Base-by-base conservation (phyloP, 2,329 filamentous ascomycete species). In the Clarireedia sp. region DNA sequence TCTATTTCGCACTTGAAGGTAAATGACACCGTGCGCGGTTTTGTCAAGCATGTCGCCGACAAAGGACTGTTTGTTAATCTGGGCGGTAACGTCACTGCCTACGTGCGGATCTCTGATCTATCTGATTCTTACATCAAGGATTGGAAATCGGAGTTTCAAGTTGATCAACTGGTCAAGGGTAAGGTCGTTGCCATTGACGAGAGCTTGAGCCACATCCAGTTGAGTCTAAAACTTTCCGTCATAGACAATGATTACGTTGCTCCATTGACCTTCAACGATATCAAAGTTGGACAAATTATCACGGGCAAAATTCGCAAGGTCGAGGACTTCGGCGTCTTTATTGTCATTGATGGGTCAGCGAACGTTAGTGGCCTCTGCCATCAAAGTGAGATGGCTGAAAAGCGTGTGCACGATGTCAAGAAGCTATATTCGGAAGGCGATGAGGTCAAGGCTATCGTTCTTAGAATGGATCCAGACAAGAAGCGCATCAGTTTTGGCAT, bases 351-450 rank as follows among this genome's bases (percentile, higher is more conserved):
- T 69, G 84, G 87, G 58, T 95, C 91, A 4, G 78, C 82, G 54
- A 95, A 95, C 63, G 83, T 99, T 59, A 95, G 92, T 63, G 94
- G 94, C 59, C 79, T 99, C 9, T 97, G 92, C 70, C 94, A 99
- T 70, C 83, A 88, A 59, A 92, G 85, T 60, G 86, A 99, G 69
- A 90, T 99, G 79, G 91, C 94, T 0, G 90, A 96, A 62, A 85
- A 86, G 64, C 74, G 79, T 5, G 84, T 96, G 23, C 79, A 87
- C 51, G 89, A 97, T 73, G 88, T 91, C n/a, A 84, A 82, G 60
- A 92, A 90, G 66, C 77, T 99, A 41, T 97, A 96, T 71, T 87
- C 84, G 59, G 89, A 90, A 66, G 94, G 91, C 12, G 94, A 99
- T 71, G 75, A 78, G n/a, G 94, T 99, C 60, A 97, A 97, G 75